phyloP scores from a whole-genome alignment of 495 filamentous ascomycete species.

The Xylaria bambusicola region DNA sequence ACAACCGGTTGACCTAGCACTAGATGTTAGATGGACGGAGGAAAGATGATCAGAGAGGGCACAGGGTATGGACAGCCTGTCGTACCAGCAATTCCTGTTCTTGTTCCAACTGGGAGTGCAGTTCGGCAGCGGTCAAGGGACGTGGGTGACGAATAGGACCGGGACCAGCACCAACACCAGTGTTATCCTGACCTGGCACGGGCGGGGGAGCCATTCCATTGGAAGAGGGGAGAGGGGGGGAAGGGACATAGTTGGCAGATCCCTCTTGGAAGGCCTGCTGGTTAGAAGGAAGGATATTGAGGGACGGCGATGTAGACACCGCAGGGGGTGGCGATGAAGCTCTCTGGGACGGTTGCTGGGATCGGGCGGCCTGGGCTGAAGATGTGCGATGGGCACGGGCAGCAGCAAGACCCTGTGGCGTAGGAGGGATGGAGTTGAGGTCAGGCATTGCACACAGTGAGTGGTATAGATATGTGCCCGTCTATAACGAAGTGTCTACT shows the following conservation, averaged over 20 bases:
- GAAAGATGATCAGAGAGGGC: not conserved
- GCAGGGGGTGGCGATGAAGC: constrained; percentile 19
- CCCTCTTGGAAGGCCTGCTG: constrained; percentile 51
- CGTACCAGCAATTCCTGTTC: constrained; percentile 92
- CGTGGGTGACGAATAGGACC: constrained; percentile 78
- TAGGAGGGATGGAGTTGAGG: constrained; percentile 60
- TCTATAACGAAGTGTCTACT: too few species aligned
- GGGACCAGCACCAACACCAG: constrained; percentile 61
- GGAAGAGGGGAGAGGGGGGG: constrained; percentile 50
- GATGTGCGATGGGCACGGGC: constrained; percentile 31
- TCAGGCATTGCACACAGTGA: constrained; percentile 49
- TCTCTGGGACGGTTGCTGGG: constrained; percentile 26
- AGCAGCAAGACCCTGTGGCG: constrained; percentile 46
- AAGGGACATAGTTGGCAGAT: constrained; percentile 50
- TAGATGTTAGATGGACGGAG: constrained; percentile 11
- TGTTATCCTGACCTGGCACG: constrained; percentile 50
- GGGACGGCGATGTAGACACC: constrained; percentile 35
- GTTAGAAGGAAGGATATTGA: constrained; percentile 57
- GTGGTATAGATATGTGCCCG: not conserved
- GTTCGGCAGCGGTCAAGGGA: constrained; percentile 80
- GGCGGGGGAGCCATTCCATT: constrained; percentile 35
- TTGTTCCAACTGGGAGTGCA: constrained; percentile 85
- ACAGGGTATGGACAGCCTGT: constrained; percentile 7
- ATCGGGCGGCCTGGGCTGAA: constrained; percentile 23
- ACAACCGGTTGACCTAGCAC: constrained; percentile 82